phyloP scores from a whole-genome alignment of 2,329 filamentous ascomycete species.

The Dactylonectria estremocensis region DNA sequence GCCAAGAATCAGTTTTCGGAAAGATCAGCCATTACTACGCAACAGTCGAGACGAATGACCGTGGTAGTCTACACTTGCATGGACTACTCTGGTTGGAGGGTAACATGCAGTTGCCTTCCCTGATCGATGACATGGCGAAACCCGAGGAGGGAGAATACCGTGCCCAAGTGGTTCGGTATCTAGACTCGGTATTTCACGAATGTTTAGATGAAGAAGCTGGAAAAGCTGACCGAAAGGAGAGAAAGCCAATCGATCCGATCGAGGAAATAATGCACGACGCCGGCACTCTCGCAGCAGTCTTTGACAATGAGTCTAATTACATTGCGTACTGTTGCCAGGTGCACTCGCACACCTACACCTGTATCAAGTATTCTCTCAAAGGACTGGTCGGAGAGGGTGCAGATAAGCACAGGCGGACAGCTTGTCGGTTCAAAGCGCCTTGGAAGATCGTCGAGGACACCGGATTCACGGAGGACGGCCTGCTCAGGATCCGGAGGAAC shows the following conservation, averaged over 20 bases:
- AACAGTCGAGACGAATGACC: neutral
- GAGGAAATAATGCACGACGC: neutral
- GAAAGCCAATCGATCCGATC: neutral
- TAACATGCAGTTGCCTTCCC: too few species aligned
- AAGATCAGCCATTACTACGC: conserved; percentile 1
- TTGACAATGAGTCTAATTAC: conserved; percentile 17
- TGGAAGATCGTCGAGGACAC: conserved; percentile 18
- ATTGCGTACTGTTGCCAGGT: conserved; percentile 11
- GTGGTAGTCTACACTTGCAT: neutral
- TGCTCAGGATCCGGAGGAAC: conserved; percentile 12
- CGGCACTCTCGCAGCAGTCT: neutral
- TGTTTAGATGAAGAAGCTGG: conserved; percentile 13
- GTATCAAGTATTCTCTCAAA: conserved; percentile 17
- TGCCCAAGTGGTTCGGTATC: conserved; percentile 8
- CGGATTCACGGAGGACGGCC: conserved; percentile 4
- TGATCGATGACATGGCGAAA: neutral
- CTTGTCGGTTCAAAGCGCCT: conserved; percentile 28
- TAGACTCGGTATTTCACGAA: conserved; percentile 21
- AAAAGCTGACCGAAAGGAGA: neutral
- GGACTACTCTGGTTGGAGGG: neutral
- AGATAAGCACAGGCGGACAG: neutral
- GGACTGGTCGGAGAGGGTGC: neutral
- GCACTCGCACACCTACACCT: conserved; percentile 17
- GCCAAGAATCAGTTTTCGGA: conserved; percentile 15
- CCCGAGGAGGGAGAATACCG: neutral